phyloP scores from a whole-genome alignment of 129 eudicot species.

The Chrysanthemum seticuspe region DNA sequence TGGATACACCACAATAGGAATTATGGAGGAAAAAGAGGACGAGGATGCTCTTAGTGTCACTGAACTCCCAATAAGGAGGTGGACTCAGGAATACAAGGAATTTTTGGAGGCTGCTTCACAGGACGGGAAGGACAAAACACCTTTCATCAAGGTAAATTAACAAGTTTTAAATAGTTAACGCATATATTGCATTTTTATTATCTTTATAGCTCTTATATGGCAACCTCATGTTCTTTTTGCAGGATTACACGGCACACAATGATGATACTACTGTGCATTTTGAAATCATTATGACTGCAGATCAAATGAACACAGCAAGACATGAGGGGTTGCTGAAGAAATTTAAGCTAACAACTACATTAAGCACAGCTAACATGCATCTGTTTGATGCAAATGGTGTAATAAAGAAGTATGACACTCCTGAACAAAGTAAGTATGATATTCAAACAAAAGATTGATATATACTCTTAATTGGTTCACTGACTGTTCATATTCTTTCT shows the following conservation, averaged over 20 bases:
- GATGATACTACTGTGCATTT: conserved; percentile 59
- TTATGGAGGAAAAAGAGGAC: conserved; percentile 62
- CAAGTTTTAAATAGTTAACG: background rate
- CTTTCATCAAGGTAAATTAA: conserved; percentile 60
- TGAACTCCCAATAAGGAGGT: conserved; percentile 78
- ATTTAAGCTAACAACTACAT: conserved; percentile 66
- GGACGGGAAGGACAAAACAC: conserved; percentile 61
- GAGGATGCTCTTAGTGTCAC: conserved; percentile 48
- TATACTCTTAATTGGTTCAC: background rate
- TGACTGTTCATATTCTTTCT: background rate
- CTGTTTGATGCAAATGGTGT: conserved; percentile 74
- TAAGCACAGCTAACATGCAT: conserved; percentile 93
- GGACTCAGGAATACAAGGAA: conserved; percentile 95
- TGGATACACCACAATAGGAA: conserved; percentile 68
- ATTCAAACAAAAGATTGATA: background rate
- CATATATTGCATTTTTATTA: too few species aligned
- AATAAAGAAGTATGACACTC: conserved; percentile 76
- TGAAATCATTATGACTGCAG: conserved; percentile 47
- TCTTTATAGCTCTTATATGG: too few species aligned
- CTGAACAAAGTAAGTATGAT: conserved; percentile 72
- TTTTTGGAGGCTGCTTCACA: conserved; percentile 56
- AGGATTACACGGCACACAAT: conserved; percentile 62
- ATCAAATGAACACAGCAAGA: conserved; percentile 51
- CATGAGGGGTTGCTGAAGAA: conserved; percentile 84
- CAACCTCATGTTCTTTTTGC: conserved; percentile 22